Percentiles rank a stretch among this genome's conserved stretches.
Conservation (phyloP, 306 rosid species). For the Clitoria ternatea region DNA sequence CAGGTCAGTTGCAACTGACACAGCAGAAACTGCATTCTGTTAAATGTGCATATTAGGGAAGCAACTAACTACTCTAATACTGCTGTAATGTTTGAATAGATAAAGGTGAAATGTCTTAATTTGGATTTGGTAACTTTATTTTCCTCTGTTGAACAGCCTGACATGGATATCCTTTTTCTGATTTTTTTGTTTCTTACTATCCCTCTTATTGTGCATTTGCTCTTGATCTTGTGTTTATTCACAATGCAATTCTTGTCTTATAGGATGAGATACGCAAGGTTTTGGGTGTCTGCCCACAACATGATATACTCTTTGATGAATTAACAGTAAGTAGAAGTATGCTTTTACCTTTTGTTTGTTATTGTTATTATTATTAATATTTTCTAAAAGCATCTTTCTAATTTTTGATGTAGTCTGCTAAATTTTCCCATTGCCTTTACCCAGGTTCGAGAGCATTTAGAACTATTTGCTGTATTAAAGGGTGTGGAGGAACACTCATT, state of each 20-base stretch:
- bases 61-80: background rate
- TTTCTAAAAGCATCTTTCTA: background rate
- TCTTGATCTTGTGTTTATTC: constrained; percentile 16
- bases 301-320: constrained; percentile 91
- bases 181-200: background rate
- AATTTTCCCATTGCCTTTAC: constrained; percentile 20
- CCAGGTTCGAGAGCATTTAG: constrained; percentile 94
- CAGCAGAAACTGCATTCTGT: background rate
- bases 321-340: constrained; percentile 65
- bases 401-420: constrained; percentile 8
- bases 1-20: background rate
- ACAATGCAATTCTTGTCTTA: constrained; percentile 26
- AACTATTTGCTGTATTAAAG: constrained; percentile 79
- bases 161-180: background rate
- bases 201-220: constrained; percentile 4
- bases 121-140: background rate
- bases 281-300: constrained; percentile 95
- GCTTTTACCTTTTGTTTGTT: background rate
- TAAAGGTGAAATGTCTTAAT: constrained; percentile 4
- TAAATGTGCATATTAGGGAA: background rate
- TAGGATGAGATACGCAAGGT: constrained; percentile 95
- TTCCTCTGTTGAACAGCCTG: background rate
- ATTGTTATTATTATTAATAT: no score
- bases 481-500: constrained; percentile 75
- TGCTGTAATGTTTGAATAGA: background rate